Evolutionary conservation across 306 rosid species (phyloP).

Genomic region (Fragaria nilgerrensis): DNA sequence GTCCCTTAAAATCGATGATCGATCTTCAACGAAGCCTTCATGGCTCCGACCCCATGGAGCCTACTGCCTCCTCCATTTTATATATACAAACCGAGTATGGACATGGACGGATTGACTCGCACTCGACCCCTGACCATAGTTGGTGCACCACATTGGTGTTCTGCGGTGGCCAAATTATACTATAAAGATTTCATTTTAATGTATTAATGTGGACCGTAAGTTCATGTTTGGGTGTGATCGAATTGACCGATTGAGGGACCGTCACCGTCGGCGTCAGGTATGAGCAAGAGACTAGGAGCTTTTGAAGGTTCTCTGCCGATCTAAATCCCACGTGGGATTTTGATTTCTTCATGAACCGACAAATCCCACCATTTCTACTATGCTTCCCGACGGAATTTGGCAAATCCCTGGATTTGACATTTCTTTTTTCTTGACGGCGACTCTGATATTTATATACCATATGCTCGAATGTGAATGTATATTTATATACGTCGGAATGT

Average conservation of each 20-base stretch:
- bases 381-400: not conserved
- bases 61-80: not conserved
- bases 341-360: not conserved
- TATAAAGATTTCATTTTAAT: not conserved
- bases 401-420: not conserved
- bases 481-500: not conserved
- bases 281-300: not conserved
- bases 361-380: not conserved
- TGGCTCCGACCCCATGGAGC: not conserved
- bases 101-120: conserved; percentile 1
- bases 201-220: not conserved
- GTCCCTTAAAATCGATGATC: not conserved
- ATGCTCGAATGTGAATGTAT: not conserved
- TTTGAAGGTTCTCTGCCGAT: conserved; percentile 2
- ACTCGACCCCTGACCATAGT: not conserved
- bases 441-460: not conserved
- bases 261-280: conserved; percentile 3
- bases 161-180: not conserved
- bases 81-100: not conserved
- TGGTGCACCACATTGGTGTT: not conserved
- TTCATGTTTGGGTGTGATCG: not conserved
- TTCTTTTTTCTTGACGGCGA: not conserved
- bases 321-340: conserved; percentile 1
- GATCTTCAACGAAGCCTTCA: not conserved
- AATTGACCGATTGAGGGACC: not conserved